These are phyloP conservation scores for Cryphonectria radicalis DNA, from an alignment of 2,329 filamentous ascomycete species.

Conservation along the genomic window DNA sequence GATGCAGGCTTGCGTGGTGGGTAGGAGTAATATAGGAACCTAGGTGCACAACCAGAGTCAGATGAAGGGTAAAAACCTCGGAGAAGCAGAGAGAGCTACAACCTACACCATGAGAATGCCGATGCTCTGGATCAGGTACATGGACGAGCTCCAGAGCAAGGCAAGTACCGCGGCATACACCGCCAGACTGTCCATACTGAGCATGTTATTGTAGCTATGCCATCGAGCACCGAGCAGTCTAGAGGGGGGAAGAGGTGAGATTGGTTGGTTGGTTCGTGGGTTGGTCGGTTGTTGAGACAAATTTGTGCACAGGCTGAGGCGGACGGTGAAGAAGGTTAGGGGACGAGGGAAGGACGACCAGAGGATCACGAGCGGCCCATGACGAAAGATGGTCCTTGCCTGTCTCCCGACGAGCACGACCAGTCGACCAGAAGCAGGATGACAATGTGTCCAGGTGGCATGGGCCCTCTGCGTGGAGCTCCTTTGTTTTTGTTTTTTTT, in stretches of 20 bases:
- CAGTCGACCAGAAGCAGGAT: neutral
- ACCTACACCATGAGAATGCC: conserved; percentile 60
- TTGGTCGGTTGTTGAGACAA: neutral
- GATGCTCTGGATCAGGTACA: conserved; percentile 59
- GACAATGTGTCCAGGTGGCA: conserved; percentile 2
- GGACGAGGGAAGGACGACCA: neutral
- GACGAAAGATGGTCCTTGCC: neutral
- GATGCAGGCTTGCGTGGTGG: conserved; percentile 55
- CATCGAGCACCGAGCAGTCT: neutral
- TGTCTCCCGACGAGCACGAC: neutral
- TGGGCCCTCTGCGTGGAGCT: neutral
- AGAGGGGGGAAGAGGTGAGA: neutral
- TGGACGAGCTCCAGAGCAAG: conserved; percentile 53
- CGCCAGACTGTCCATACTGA: conserved; percentile 40
- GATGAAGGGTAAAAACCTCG: neutral
- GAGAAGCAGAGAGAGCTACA: conserved; percentile 10
- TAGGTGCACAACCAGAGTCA: conserved; percentile 32
- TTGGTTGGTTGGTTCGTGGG: no score
- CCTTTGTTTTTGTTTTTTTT: neutral
- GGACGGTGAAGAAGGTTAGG: neutral
- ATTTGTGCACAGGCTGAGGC: neutral
- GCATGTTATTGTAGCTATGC: conserved; percentile 27
- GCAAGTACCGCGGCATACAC: conserved; percentile 41
- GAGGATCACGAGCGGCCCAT: neutral
- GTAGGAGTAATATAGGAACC: conserved; percentile 59